Conservation (phyloP, 2,329 filamentous ascomycete species). For the Nothomitra cinnamomea region DNA sequence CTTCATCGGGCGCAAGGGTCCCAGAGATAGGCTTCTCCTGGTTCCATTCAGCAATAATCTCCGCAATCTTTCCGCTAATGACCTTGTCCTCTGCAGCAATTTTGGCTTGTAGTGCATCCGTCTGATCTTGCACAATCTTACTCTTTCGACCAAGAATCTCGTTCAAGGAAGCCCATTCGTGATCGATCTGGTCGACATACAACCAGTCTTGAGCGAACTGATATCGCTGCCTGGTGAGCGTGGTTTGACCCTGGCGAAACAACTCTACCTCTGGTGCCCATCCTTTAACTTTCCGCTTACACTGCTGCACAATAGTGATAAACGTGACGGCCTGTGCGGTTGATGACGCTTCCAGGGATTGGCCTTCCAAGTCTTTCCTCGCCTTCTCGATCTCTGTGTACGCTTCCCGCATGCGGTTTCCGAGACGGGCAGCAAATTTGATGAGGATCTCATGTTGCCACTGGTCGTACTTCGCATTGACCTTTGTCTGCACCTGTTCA, state of each 20-base stretch:
- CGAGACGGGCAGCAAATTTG: slow-evolving; percentile 81
- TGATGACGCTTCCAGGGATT: slow-evolving; percentile 83
- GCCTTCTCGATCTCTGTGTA: slow-evolving; percentile 85
- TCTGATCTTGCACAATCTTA: slow-evolving; percentile 92
- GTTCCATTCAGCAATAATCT: slow-evolving; percentile 77
- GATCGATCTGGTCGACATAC: slow-evolving; percentile 87
- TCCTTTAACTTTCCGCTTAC: slow-evolving; percentile 78
- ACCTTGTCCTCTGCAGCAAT: slow-evolving; percentile 87
- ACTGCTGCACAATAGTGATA: slow-evolving; percentile 94
- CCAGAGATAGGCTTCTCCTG: slow-evolving; percentile 95
- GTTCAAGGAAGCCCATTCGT: slow-evolving; percentile 85
- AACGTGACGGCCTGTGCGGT: slow-evolving; percentile 96
- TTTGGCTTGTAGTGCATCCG: slow-evolving; percentile 85
- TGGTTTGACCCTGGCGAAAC: slow-evolving; percentile 90
- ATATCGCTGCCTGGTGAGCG: slow-evolving; percentile 77
- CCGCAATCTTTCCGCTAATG: slow-evolving; percentile 71
- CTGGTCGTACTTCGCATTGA: slow-evolving; percentile 98
- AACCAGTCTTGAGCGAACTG: slow-evolving; percentile 91
- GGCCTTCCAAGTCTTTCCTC: slow-evolving; percentile 73
- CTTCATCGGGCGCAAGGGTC: slow-evolving; percentile 76
- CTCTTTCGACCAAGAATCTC: slow-evolving; percentile 84
- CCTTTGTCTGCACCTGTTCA: slow-evolving; percentile 94
- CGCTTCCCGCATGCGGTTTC: slow-evolving; percentile 79
- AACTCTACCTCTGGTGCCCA: slow-evolving; percentile 95
- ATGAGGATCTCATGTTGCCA: slow-evolving; percentile 96